Base-by-base conservation (phyloP, 1,284 basidiomycete genomes). In the Crucibulum cyathiforme region DNA sequence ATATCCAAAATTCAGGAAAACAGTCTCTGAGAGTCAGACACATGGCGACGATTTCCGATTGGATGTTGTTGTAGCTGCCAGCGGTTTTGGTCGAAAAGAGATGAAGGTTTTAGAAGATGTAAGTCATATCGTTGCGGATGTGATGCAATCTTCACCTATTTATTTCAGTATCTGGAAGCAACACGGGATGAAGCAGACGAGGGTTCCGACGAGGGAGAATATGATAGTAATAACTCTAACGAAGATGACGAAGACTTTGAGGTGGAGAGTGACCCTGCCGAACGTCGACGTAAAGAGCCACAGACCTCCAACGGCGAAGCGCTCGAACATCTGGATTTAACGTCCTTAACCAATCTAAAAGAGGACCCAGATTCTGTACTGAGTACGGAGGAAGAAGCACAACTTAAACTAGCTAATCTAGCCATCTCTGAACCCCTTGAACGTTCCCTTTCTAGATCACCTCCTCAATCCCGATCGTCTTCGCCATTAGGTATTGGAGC, bases 1-100 rank as follows among this genome's bases (percentile, higher is more conserved):
- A 37, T 98, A 93, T 77, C 97, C 98, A 6, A 87, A 86, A 58
- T 97, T 97, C 80, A 85, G 83, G 63, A 87, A 85, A 64, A 84
- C 85, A 0, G 65, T 92, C 62, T 78, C 80, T 35, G 82, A 85
- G 50, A 81, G 80, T 37, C 24, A 24, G 24, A 77, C 79, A 10
- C 78, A 79, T n/a, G 80, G 75, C 45, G 80, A 80, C 7, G 78
- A 72, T 19, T 92, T 95, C 72, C 82, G 85, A 58, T 80, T 98
- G 53, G 96, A 98, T 78, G 89, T 97, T 34, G 85, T 93, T 61
- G 96, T 98, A 9, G 90, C 92, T 60, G 96, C 96, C 1, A 96
- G 94, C 79, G 96, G 96, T 8, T 98, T 96, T 74, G 89, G 89
- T 60, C 85, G 90, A 66, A 90, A 90, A 67, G 90, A 97, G 72